phyloP scores from a whole-genome alignment of 768 basidiomycete genomes.

The Boletus sp. region DNA sequence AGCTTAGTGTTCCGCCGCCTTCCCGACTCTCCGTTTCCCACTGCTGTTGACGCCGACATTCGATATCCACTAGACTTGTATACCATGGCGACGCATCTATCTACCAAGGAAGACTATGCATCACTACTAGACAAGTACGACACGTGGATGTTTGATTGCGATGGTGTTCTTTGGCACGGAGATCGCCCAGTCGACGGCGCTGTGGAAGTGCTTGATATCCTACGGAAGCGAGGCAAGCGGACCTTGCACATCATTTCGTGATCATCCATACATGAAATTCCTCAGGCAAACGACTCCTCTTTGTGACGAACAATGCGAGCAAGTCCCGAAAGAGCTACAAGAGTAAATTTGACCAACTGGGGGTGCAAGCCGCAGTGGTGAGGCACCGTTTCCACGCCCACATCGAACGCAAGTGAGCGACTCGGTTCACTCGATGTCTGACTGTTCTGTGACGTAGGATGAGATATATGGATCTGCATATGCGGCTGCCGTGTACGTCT shows the following conservation, averaged over 20 bases:
- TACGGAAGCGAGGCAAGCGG: slow-evolving; percentile 69
- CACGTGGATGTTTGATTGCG: slow-evolving; percentile 96
- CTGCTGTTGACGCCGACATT: not conserved
- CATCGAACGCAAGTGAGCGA: not conserved
- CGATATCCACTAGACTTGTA: slow-evolving; percentile 13
- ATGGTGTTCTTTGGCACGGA: slow-evolving; percentile 92
- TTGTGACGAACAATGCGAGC: slow-evolving; percentile 97
- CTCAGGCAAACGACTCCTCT: slow-evolving; percentile 77
- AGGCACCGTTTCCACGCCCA: slow-evolving; percentile 30
- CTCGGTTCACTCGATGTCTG: not conserved
- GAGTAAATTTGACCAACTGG: slow-evolving; percentile 87
- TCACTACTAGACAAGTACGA: slow-evolving; percentile 66
- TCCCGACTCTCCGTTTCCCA: slow-evolving; percentile 1
- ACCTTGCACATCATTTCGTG: not conserved
- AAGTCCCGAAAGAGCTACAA: slow-evolving; percentile 90
- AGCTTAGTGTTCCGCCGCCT: slow-evolving; percentile 16
- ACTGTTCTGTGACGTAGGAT: slow-evolving; percentile 52
- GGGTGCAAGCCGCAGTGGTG: slow-evolving; percentile 82
- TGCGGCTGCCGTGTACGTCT: slow-evolving; percentile 79
- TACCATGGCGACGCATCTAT: slow-evolving; percentile 26
- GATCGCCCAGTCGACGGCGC: slow-evolving; percentile 78
- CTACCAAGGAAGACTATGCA: slow-evolving; percentile 45
- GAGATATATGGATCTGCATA: slow-evolving; percentile 97
- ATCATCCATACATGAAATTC: slow-evolving; percentile 1
- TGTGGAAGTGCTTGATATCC: slow-evolving; percentile 65